Conservation (phyloP, 306 rosid genomes). For the Gynostemma pentaphyllum region DNA sequence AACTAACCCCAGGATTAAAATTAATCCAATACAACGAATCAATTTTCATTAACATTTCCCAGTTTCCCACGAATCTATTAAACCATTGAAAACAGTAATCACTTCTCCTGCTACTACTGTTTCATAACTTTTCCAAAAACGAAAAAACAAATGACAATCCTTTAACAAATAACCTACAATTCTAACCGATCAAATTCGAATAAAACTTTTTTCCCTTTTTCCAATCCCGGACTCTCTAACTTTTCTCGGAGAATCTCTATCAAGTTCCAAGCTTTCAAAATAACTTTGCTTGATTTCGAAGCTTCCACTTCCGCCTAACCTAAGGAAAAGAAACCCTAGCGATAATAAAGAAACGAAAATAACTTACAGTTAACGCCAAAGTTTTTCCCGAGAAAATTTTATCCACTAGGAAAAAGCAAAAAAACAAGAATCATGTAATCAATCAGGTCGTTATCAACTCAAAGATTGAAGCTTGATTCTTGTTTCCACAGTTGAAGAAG, state of each 20-base stretch:
- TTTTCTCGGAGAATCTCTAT: constrained; percentile 5
- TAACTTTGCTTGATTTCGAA: constrained; percentile 49
- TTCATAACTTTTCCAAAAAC: not conserved
- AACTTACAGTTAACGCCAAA: constrained; percentile 31
- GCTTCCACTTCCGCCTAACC: constrained; percentile 34
- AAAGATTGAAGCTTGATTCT: constrained; percentile 12
- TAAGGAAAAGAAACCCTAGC: constrained; percentile 13
- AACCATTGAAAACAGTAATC: constrained; percentile 23
- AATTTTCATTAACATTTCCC: constrained; percentile 13
- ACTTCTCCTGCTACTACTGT: not conserved
- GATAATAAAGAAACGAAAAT: constrained; percentile 18
- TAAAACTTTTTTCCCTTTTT: not conserved
- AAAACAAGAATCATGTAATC: constrained; percentile 9
- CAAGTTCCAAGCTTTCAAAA: constrained; percentile 15
- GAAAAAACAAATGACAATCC: not conserved
- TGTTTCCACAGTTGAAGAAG: not conserved
- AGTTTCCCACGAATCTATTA: too few relatives aligned
- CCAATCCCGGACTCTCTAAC: not conserved
- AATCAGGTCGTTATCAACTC: constrained; percentile 12
- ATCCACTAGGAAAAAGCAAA: constrained; percentile 10
- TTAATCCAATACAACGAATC: constrained; percentile 20
- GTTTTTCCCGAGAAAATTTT: constrained; percentile 15
- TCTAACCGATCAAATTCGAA: constrained; percentile 14
- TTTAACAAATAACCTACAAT: constrained; percentile 4
- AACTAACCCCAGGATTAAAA: constrained; percentile 8